Base-by-base conservation (phyloP, 2,329 filamentous ascomycete genomes). In the Teratosphaeria zuluensis region DNA sequence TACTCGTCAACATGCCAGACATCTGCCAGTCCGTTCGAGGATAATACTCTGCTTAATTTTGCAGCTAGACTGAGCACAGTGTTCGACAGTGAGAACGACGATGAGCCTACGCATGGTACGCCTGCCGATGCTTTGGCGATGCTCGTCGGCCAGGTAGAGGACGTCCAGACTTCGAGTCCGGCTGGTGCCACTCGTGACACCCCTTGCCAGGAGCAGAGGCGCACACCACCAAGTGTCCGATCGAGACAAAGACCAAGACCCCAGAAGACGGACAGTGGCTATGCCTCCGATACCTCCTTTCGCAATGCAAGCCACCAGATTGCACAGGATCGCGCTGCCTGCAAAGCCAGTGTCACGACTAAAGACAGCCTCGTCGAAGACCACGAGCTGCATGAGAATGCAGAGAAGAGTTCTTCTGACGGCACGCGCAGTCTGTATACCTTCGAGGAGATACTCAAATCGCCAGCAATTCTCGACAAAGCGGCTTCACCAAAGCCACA, bases 221-320 rank as follows among this genome's bases (percentile, higher is more conserved):
- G 12, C 16, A 31, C 52, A 51, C 53, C 21, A 30, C 19, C 48
- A n/a, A 61, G 46, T 56, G 53, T n/a, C 33, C 42, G 46, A 9
- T 21, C 12, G n/a, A 21, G 57, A 55, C 53, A 56, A 59, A 19
- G 59, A 55, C 33, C 53, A 9, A 35, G 35, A 12, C 55, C 60
- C 6, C 55, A 56, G 19, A 66, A 69, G 54, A 59, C 59, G 14
- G 71, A 73, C 58, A 73, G 71, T 57, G 70, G 71, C 19, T 73
- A 73, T 56, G 67, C 64, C 35, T 72, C 71, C 7, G 68, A 72
- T 56, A 60, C 61, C 4, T 66, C 69, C 2, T 42, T 56, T 24
- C 42, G 16, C 16, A 28, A 42, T 38, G 7, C 54, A 2, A 32
- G 5, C 12, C 21, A 12, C 14, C 19, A 42, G 2, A 30, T 2